A percentile compares a stretch with the other conserved stretches of the same genome.
phyloP scores from a whole-genome alignment of 192 early-diverging fungal genomes.

The Coemansia sp. region DNA sequence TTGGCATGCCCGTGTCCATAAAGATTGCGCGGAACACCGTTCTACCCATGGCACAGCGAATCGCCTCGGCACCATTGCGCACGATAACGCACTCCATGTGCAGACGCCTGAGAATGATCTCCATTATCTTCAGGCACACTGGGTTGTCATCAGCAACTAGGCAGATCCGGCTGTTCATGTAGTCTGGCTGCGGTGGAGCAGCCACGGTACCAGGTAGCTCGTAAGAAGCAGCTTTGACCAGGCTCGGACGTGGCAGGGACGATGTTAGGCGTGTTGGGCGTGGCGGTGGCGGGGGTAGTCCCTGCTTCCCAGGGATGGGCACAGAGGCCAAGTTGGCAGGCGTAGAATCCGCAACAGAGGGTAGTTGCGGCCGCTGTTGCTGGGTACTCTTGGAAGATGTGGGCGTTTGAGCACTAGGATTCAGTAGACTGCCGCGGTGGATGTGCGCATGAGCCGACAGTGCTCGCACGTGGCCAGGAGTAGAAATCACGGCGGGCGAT shows the following conservation, averaged over 20 bases:
- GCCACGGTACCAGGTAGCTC: not conserved
- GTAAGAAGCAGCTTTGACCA: not conserved
- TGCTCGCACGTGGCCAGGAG: not conserved
- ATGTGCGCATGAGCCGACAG: constrained; percentile 5
- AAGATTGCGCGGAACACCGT: constrained; percentile 93
- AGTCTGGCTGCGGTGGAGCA: not conserved
- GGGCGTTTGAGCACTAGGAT: constrained; percentile 9
- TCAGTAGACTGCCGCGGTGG: constrained; percentile 39
- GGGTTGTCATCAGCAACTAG: constrained; percentile 93
- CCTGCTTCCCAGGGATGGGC: not conserved
- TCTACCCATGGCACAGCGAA: constrained; percentile 85
- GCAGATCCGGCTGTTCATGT: constrained; percentile 48
- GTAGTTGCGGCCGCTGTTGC: not conserved
- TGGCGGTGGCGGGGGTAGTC: not conserved
- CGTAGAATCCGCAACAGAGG: not conserved
- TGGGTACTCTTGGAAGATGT: not conserved
- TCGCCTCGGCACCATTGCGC: constrained; percentile 87
- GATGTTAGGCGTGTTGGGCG: not conserved
- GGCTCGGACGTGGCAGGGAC: not conserved
- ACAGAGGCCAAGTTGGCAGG: not conserved
- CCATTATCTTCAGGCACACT: constrained; percentile 84
- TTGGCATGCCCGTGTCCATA: constrained; percentile 93
- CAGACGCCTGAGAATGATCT: constrained; percentile 76
- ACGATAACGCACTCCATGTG: constrained; percentile 82
- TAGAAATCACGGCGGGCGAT: not conserved